Evolutionary conservation across 345 rosid genomes (phyloP).

Genomic region (Draba incana): DNA sequence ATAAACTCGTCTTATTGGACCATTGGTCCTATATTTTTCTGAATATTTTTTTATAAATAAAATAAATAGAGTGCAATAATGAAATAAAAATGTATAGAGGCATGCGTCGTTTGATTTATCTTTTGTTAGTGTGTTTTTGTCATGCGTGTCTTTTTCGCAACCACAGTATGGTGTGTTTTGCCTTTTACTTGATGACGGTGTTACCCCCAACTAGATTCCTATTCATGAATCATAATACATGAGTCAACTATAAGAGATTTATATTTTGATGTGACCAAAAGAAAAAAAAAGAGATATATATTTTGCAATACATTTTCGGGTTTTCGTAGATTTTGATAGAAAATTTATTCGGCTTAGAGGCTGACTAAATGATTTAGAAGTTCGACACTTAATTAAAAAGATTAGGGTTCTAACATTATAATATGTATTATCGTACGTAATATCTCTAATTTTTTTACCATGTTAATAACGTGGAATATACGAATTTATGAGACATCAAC

Average conservation of each 20-base stretch:
- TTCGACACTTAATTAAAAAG: too few relatives aligned
- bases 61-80: conserved; percentile 27
- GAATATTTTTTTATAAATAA: background rate
- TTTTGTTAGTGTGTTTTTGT: conserved; percentile 32
- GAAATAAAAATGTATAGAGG: conserved; percentile 16
- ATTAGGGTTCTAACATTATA: background rate
- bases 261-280: too few relatives aligned
- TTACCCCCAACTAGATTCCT: conserved; percentile 25
- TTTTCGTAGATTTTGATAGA: too few relatives aligned
- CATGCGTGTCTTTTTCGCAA: conserved; percentile 43
- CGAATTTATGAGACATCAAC: too few relatives aligned
- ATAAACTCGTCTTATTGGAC: conserved; percentile 5
- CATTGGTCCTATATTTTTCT: conserved; percentile 1
- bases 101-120: conserved; percentile 42
- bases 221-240: background rate
- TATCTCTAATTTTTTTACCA: too few relatives aligned
- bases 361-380: too few relatives aligned
- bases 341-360: too few relatives aligned
- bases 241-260: background rate
- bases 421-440: background rate
- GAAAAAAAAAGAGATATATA: too few relatives aligned
- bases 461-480: too few relatives aligned
- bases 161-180: conserved; percentile 34
- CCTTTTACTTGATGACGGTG: conserved; percentile 35
- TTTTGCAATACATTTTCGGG: too few relatives aligned